phyloP scores from a whole-genome alignment of 257 asterid genomes.

The Henckelia pumila region DNA sequence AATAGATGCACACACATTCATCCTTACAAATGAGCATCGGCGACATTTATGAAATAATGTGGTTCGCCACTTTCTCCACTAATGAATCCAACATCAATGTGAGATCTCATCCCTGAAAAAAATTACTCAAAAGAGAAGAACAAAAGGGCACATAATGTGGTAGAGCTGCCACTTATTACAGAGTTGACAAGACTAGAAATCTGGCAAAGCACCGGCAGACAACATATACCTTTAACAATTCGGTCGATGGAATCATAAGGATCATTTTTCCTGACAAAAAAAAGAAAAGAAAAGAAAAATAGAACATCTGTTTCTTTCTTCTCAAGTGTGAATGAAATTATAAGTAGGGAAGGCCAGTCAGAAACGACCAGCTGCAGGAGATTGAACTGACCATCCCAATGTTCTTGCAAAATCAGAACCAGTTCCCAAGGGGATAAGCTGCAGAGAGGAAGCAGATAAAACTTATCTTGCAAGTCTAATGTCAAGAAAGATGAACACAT shows the following conservation, averaged over 20 bases:
- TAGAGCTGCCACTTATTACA: slow-evolving; percentile 9
- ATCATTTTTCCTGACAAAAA: slow-evolving; percentile 68
- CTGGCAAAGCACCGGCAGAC: slow-evolving; percentile 10
- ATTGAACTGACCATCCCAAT: slow-evolving; percentile 67
- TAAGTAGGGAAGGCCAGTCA: neutral
- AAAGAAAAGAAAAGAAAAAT: slow-evolving; percentile 18
- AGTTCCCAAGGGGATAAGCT: slow-evolving; percentile 92
- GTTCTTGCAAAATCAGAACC: slow-evolving; percentile 96
- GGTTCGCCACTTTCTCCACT: slow-evolving; percentile 55
- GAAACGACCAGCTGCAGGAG: slow-evolving; percentile 29
- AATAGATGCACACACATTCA: slow-evolving; percentile 13
- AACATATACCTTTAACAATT: slow-evolving; percentile 60
- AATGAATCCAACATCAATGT: slow-evolving; percentile 69
- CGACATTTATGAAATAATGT: slow-evolving; percentile 83
- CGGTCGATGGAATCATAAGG: slow-evolving; percentile 81
- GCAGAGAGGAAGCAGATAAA: slow-evolving; percentile 36
- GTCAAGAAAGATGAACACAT: slow-evolving; percentile 14
- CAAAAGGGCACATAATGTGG: slow-evolving; percentile 13
- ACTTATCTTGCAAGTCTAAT: slow-evolving; percentile 25
- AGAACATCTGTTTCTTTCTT: slow-evolving; percentile 11
- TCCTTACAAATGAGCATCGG: slow-evolving; percentile 85
- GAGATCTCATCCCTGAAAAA: slow-evolving; percentile 67
- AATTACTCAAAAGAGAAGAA: slow-evolving; percentile 26
- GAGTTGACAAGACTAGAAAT: slow-evolving; percentile 6
- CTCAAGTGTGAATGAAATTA: slow-evolving; percentile 23